Percentiles rank a stretch among this genome's conserved stretches.
phyloP scores from a whole-genome alignment of 495 filamentous ascomycete species.

The Penicillium dipodomyicola region DNA sequence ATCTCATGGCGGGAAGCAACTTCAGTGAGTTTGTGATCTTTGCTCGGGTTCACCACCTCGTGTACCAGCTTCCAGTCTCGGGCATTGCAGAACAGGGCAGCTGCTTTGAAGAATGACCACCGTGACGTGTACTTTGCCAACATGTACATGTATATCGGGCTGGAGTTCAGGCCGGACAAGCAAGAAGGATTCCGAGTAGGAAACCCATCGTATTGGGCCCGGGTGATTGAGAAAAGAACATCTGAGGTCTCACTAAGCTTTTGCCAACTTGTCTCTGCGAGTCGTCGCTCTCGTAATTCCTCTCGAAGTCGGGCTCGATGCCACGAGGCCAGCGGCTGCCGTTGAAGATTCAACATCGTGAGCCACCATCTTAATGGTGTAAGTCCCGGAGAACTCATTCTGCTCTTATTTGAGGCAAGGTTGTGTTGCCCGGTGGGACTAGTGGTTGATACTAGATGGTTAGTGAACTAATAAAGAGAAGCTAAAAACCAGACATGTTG shows the following conservation, averaged over 20 bases:
- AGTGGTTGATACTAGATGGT: neutral
- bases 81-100: constrained; percentile 39
- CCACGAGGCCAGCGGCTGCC: constrained; percentile 44
- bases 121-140: constrained; percentile 50
- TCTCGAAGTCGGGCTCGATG: constrained; percentile 46
- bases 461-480: neutral
- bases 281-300: constrained; percentile 41
- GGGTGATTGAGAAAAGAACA: constrained; percentile 50
- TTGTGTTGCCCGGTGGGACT: neutral
- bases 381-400: neutral
- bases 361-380: constrained; percentile 33
- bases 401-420: neutral
- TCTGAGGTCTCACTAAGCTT: constrained; percentile 53
- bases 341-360: constrained; percentile 34
- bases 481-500: neutral
- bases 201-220: constrained; percentile 44
- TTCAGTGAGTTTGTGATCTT: constrained; percentile 45
- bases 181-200: constrained; percentile 32
- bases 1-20: constrained; percentile 48
- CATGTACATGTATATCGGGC: constrained; percentile 48
- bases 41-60: constrained; percentile 52
- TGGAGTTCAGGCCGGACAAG: constrained; percentile 27
- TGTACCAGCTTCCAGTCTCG: constrained; percentile 31
- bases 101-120: constrained; percentile 47
- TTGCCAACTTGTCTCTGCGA: constrained; percentile 32